phyloP scores from a whole-genome alignment of 352 stramenopile species.

The Globisporangium echinulatum region DNA sequence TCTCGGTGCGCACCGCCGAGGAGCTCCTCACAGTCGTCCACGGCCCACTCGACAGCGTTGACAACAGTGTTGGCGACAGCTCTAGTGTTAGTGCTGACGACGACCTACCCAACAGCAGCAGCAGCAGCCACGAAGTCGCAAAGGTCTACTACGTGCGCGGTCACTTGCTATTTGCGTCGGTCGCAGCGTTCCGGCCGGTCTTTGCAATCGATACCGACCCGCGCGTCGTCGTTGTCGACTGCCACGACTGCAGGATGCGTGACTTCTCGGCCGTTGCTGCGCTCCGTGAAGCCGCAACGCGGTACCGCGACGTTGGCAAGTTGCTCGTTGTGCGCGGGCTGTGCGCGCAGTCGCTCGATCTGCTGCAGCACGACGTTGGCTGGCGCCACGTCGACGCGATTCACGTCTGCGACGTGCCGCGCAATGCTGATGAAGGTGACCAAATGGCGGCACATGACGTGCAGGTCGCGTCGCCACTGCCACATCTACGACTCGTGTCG shows the following conservation, averaged over 20 bases:
- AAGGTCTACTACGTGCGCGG: conserved; percentile 76
- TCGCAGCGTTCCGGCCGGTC: conserved; percentile 68
- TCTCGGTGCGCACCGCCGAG: conserved; percentile 28
- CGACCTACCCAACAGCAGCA: neutral
- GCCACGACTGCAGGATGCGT: conserved; percentile 58
- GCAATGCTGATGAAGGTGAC: conserved; percentile 12
- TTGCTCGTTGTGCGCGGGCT: conserved; percentile 62
- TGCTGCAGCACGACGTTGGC: conserved; percentile 51
- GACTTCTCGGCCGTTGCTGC: conserved; percentile 84
- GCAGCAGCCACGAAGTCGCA: conserved; percentile 20
- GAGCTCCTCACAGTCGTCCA: conserved; percentile 28
- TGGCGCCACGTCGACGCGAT: conserved; percentile 41
- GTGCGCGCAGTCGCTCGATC: conserved; percentile 40
- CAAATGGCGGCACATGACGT: conserved; percentile 1
- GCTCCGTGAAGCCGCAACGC: conserved; percentile 62
- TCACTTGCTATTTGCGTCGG: conserved; percentile 77
- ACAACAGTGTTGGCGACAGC: too few relatives aligned
- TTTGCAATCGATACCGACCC: conserved; percentile 68
- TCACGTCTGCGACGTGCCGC: conserved; percentile 9
- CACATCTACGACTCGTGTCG: conserved; percentile 15
- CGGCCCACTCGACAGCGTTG: conserved; percentile 4
- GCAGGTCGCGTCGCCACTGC: conserved; percentile 10
- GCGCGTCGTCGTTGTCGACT: conserved; percentile 65
- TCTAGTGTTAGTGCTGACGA: neutral
- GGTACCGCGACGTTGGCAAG: conserved; percentile 73